Percentiles rank a stretch among this genome's conserved stretches.
Evolutionary conservation across 169 alveolate species (phyloP).

Genomic region (Plasmodium inui): DNA sequence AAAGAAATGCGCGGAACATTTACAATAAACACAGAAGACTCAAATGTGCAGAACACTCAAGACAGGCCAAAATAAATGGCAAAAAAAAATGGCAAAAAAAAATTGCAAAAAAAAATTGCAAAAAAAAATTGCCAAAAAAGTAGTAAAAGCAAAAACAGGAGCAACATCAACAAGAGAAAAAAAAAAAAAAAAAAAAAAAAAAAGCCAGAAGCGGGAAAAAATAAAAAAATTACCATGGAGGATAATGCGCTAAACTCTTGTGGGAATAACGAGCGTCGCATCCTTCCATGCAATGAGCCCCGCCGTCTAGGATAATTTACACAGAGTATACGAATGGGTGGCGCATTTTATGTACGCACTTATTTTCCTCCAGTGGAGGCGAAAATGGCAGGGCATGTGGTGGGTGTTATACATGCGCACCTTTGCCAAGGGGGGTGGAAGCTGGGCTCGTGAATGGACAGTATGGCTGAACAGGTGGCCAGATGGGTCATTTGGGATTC

Average conservation of each 20-base stretch:
- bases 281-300: background rate
- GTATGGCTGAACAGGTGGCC: background rate
- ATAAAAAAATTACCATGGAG: background rate
- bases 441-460: background rate
- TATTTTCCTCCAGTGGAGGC: background rate
- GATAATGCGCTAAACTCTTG: background rate
- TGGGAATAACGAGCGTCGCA: background rate
- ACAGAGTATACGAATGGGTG: background rate
- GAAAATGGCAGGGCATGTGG: background rate
- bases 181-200: no score
- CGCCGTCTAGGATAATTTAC: background rate
- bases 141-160: no score
- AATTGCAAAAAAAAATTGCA: background rate
- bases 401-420: background rate
- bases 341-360: background rate
- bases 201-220: background rate
- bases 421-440: background rate
- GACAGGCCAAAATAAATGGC: background rate
- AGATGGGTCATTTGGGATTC: background rate
- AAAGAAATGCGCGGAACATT: background rate
- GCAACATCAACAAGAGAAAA: background rate
- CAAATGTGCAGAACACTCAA: background rate
- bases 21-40: background rate
- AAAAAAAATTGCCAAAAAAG: background rate
- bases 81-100: background rate